Evolutionary conservation across 2,329 filamentous ascomycete genomes (phyloP).

Genomic region (Thermoascus crustaceus): DNA sequence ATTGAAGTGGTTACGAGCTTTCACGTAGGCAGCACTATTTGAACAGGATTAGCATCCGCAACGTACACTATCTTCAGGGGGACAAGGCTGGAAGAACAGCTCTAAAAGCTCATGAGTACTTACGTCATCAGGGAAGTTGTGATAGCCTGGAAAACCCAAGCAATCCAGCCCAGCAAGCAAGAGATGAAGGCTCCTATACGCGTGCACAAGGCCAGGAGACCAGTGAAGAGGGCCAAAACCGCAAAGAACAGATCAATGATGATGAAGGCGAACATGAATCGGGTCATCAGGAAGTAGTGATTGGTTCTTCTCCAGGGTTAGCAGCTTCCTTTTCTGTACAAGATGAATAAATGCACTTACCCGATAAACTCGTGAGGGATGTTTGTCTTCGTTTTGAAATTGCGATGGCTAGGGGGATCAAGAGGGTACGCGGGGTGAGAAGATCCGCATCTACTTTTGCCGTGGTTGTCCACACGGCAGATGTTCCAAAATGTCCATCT

Average conservation of each 20-base stretch:
- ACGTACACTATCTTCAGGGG: no score
- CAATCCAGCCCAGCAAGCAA: slow-evolving; percentile 44
- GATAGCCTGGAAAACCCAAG: slow-evolving; percentile 52
- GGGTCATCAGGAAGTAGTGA: slow-evolving; percentile 74
- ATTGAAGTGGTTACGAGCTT: slow-evolving; percentile 50
- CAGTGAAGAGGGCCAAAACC: slow-evolving; percentile 37
- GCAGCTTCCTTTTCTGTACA: slow-evolving; percentile 23
- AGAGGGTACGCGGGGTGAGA: slow-evolving; percentile 59
- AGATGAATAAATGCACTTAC: slow-evolving; percentile 27
- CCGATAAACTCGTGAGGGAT: slow-evolving; percentile 49
- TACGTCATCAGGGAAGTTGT: slow-evolving; percentile 56
- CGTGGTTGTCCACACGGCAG: slow-evolving; percentile 53
- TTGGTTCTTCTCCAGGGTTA: slow-evolving; percentile 38
- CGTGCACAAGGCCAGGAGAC: slow-evolving; percentile 43
- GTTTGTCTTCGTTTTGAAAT: slow-evolving; percentile 50
- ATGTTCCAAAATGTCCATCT: slow-evolving; percentile 91
- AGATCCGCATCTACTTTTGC: slow-evolving; percentile 55
- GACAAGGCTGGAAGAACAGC: background rate
- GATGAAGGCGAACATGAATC: slow-evolving; percentile 90
- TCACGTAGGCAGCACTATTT: slow-evolving; percentile 50
- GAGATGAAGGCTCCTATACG: slow-evolving; percentile 45
- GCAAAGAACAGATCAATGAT: slow-evolving; percentile 75
- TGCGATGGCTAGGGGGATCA: slow-evolving; percentile 47
- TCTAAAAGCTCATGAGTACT: slow-evolving; percentile 24
- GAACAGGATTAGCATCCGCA: background rate